phyloP scores from a whole-genome alignment of 1,284 basidiomycete species.

The Sphagnurus paluster region DNA sequence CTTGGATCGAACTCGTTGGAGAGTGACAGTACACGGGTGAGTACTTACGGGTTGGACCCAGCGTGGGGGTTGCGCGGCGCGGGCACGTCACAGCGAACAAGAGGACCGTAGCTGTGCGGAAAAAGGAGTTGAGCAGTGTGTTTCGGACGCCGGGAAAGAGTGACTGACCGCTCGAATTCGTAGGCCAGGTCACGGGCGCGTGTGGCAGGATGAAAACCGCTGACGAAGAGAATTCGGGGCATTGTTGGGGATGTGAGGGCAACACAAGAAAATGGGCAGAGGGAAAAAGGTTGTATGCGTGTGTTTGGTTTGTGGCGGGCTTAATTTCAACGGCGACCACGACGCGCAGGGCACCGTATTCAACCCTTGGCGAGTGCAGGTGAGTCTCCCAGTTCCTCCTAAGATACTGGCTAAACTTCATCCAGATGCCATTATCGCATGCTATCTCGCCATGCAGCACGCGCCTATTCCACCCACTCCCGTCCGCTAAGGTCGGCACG shows the following conservation, averaged over 20 bases:
- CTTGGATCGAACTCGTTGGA: too few relatives aligned
- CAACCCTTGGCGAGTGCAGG: too few relatives aligned
- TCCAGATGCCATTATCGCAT: not conserved
- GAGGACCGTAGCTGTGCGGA: slow-evolving; percentile 63
- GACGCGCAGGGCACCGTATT: not conserved
- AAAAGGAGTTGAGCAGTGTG: not conserved
- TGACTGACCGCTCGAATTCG: slow-evolving; percentile 82
- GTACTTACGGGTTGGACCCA: slow-evolving; percentile 76
- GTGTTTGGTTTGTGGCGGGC: slow-evolving; percentile 42
- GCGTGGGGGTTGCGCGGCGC: slow-evolving; percentile 77
- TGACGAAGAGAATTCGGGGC: slow-evolving; percentile 86
- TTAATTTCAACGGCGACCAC: not conserved
- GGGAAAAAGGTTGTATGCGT: slow-evolving; percentile 30
- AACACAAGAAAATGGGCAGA: slow-evolving; percentile 17
- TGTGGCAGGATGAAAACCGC: slow-evolving; percentile 78
- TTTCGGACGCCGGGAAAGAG: not conserved
- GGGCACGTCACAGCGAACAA: slow-evolving; percentile 87
- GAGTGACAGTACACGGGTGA: slow-evolving; percentile 26
- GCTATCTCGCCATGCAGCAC: not conserved
- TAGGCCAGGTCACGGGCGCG: slow-evolving; percentile 82
- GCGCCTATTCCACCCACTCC: slow-evolving; percentile 17
- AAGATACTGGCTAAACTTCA: not conserved
- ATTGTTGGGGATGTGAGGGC: slow-evolving; percentile 34
- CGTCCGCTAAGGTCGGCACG: slow-evolving; percentile 23
- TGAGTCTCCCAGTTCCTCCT: not conserved